phyloP scores from a whole-genome alignment of 805 yeast species.

The Tetrapisispora taiwanensis region DNA sequence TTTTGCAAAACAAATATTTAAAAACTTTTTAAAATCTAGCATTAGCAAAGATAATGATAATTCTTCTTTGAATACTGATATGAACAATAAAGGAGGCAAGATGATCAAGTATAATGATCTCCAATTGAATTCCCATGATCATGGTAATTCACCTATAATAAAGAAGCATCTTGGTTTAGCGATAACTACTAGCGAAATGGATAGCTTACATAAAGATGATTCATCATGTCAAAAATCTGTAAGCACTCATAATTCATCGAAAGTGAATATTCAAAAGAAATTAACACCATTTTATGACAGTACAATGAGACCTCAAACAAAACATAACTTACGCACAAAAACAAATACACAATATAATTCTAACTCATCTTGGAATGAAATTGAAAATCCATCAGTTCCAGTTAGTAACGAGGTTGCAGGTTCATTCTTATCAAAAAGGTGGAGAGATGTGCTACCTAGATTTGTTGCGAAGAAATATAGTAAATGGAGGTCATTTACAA shows the following conservation, averaged over 20 bases:
- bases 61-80: neutral
- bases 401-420: conserved; percentile 44
- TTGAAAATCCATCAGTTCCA: conserved; percentile 70
- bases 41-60: neutral
- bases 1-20: conserved; percentile 16
- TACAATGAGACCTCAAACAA: neutral
- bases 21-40: conserved; percentile 6
- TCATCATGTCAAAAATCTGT: conserved; percentile 1
- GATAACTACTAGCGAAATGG: neutral
- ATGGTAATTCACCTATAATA: conserved; percentile 7
- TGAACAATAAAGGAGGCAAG: neutral
- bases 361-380: conserved; percentile 44
- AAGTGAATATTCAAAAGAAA: neutral
- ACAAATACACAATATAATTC: neutral
- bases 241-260: neutral
- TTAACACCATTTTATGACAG: neutral
- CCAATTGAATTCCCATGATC: neutral
- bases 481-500: conserved; percentile 86
- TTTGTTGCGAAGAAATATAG: conserved; percentile 55
- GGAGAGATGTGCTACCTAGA: conserved; percentile 85
- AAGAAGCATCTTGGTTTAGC: conserved; percentile 6
- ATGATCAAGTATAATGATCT: neutral
- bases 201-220: neutral
- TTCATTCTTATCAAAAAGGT: conserved; percentile 57
- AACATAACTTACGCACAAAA: neutral